phyloP scores from a whole-genome alignment of 2,329 filamentous ascomycete species.

The Fusarium nematophilum region DNA sequence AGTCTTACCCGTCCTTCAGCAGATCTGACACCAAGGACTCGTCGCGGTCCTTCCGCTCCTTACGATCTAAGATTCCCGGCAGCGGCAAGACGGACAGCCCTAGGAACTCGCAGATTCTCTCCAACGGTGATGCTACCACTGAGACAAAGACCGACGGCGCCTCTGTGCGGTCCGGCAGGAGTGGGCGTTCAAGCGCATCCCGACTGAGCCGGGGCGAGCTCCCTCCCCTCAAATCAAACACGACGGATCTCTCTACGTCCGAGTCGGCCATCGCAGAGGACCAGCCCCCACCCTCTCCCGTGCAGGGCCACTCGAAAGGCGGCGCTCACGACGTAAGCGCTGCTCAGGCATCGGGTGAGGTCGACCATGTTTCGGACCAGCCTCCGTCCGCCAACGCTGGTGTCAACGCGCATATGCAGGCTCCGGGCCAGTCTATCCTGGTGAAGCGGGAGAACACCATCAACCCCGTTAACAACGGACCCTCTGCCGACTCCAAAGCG shows the following conservation, averaged over 20 bases:
- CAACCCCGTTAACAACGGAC: conserved; percentile 68
- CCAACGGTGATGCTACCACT: conserved; percentile 64
- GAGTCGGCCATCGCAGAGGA: conserved; percentile 55
- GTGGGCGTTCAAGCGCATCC: conserved; percentile 63
- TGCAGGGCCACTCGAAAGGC: conserved; percentile 77
- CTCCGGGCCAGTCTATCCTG: conserved; percentile 89
- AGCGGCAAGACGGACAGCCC: conserved; percentile 81
- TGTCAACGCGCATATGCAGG: conserved; percentile 68
- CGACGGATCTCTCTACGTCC: conserved; percentile 54
- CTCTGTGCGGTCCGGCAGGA: conserved; percentile 78
- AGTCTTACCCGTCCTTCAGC: conserved; percentile 91
- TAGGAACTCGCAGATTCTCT: conserved; percentile 76
- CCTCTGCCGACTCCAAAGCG: conserved; percentile 56
- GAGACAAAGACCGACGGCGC: conserved; percentile 75
- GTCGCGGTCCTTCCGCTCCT: conserved; percentile 82
- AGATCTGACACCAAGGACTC: conserved; percentile 95
- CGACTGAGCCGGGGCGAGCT: conserved; percentile 59
- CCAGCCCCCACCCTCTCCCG: conserved; percentile 84
- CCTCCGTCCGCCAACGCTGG: conserved; percentile 77
- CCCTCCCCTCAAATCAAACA: conserved; percentile 54
- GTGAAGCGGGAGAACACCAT: conserved; percentile 80
- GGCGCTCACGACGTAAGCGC: conserved; percentile 83
- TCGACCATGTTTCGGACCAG: conserved; percentile 92
- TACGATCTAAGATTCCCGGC: conserved; percentile 91
- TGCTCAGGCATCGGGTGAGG: conserved; percentile 87